phyloP scores from a whole-genome alignment of 2,329 filamentous ascomycete genomes.

The Colletotrichum paranaense region DNA sequence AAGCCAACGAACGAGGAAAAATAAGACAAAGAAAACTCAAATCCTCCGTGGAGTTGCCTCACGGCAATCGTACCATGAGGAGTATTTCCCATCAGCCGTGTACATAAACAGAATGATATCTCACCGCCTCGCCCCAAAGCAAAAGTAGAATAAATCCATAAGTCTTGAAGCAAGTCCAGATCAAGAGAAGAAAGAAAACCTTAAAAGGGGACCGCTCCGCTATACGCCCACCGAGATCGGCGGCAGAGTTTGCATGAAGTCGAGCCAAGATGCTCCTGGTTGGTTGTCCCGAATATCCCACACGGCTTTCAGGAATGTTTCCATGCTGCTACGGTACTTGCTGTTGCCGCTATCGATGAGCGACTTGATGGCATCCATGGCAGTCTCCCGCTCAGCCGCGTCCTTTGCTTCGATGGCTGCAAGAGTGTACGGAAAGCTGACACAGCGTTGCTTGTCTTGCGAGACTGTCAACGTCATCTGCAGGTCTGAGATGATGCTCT shows the following conservation, averaged over 20 bases:
- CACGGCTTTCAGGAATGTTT: constrained; percentile 10
- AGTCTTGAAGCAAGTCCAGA: neutral
- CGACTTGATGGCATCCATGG: constrained; percentile 20
- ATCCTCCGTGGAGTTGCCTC: neutral
- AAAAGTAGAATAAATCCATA: neutral
- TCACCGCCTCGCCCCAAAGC: neutral
- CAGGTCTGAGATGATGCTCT: constrained; percentile 39
- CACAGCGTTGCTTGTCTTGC: constrained; percentile 34
- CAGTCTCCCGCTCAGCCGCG: constrained; percentile 20
- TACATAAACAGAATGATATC: constrained; percentile 19
- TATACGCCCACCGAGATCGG: constrained; percentile 30
- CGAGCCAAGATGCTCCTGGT: constrained; percentile 29
- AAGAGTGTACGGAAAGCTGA: constrained; percentile 39
- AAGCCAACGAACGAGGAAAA: neutral
- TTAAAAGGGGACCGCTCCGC: neutral
- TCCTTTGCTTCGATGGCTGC: constrained; percentile 41
- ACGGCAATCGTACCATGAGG: neutral
- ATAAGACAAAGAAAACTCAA: neutral
- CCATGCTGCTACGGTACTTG: constrained; percentile 22
- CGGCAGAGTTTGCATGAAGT: constrained; percentile 16
- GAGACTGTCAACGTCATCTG: constrained; percentile 38
- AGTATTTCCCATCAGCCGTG: neutral
- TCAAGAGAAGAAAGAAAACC: neutral
- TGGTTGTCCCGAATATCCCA: constrained; percentile 21
- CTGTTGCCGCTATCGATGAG: constrained; percentile 31